Base-by-base conservation (phyloP, 2,329 filamentous ascomycete species). In the Hypoxylon sp. region DNA sequence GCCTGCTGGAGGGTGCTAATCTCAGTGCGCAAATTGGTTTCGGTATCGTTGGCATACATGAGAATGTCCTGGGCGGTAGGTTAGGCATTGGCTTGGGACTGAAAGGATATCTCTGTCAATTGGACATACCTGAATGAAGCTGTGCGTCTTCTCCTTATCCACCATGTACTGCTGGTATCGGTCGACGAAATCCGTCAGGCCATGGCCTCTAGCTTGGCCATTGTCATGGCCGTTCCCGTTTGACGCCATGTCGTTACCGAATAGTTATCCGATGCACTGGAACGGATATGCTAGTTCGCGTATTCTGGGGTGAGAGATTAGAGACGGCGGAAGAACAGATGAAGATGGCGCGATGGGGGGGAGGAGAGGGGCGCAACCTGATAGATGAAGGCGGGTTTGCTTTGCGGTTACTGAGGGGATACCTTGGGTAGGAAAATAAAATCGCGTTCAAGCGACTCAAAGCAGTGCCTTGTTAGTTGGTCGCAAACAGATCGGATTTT, bases 51-150 rank as follows among this genome's bases (percentile, higher is more conserved):
- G 60, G 72, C 72, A 61, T 82, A 80, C 40, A 77, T 64, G 55
- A 83, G 69, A 24, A 83, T 71, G 58, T 83, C 81, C 81, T 83
- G 56, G n/a, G 43, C 8, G 15, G 47, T 20, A 46, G 13, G 21
- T 31, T 17, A 20, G 20, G 26, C 27, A 48, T 46, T 40, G 58
- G 58, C 49, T 27, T 55, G 21, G 33, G 38, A n/a, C 13, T 20
- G 35, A 29, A 55, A 43, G 17, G 56, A 15, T 20, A 10, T n/a
- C 42, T 27, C 50, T 52, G 17, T 26, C 33, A 21, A 47, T 35
- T 33, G 27, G 31, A 67, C 73, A 37, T 68, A 81, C 82, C 75
- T 79, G 79, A 53, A 84, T 78, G 60, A 84, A 68, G 37, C 75
- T 69, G 52, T 82, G 76, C 38, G 71, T 77, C 11, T 67, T 71